phyloP scores from a whole-genome alignment of 2,329 filamentous ascomycete genomes.

The Neonectria magnoliae region DNA sequence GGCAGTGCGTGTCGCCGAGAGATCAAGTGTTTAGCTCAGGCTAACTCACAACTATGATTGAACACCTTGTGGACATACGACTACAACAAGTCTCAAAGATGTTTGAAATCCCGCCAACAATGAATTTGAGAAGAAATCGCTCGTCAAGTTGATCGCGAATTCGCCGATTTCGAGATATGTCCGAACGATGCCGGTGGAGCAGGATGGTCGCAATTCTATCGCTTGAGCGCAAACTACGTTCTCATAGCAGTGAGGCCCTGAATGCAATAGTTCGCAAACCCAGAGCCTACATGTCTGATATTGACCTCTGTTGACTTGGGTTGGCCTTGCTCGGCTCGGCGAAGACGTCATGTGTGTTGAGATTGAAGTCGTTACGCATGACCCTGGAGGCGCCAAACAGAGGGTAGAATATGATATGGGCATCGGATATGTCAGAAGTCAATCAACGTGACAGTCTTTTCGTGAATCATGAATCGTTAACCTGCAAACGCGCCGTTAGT shows the following conservation, averaged over 20 bases:
- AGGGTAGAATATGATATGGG: background rate
- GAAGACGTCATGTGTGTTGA: background rate
- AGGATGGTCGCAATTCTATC: conserved; percentile 13
- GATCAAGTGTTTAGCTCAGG: conserved; percentile 6
- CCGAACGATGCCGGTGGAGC: background rate
- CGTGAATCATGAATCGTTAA: background rate
- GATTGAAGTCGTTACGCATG: background rate
- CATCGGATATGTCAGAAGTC: background rate
- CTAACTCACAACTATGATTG: background rate
- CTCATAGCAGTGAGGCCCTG: background rate
- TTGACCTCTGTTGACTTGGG: background rate
- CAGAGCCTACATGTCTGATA: background rate
- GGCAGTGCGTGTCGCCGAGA: background rate
- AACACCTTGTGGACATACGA: background rate
- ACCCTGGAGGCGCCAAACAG: background rate
- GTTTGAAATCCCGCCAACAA: background rate
- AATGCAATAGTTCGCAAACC: background rate
- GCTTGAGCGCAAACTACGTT: conserved; percentile 1
- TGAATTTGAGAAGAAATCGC: background rate
- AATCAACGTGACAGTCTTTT: background rate
- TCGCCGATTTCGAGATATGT: background rate
- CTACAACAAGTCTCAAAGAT: background rate
- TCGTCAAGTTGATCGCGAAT: background rate
- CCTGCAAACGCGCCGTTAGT: background rate
- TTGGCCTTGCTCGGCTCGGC: background rate